phyloP scores from a whole-genome alignment of 768 basidiomycete species.

The Trametes cinnabarina region DNA sequence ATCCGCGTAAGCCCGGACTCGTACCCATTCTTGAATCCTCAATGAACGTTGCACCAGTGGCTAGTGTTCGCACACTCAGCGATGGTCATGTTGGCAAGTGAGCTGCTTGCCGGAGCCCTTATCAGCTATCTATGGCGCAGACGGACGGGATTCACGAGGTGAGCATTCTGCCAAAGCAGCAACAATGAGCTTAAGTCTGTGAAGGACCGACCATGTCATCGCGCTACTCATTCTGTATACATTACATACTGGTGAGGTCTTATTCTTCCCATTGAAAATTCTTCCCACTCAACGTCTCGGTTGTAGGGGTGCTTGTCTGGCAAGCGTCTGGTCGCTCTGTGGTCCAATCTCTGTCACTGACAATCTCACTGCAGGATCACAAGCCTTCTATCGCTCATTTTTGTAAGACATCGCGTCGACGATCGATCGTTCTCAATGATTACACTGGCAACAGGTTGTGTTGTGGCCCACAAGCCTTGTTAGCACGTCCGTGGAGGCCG shows the following conservation, averaged over 20 bases:
- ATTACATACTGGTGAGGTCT: background rate
- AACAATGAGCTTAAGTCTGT: background rate
- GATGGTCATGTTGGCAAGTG: background rate
- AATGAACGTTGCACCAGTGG: background rate
- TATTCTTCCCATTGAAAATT: background rate
- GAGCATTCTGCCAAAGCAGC: background rate
- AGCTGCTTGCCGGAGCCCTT: background rate
- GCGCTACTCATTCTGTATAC: background rate
- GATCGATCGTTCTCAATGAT: background rate
- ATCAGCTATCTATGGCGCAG: background rate
- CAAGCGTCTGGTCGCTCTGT: background rate
- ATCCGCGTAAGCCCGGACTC: background rate
- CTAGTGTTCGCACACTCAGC: conserved; percentile 3
- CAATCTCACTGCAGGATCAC: background rate
- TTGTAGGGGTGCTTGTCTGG: background rate
- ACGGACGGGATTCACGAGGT: background rate
- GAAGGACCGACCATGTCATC: background rate
- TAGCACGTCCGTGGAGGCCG: background rate
- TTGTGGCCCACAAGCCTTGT: background rate
- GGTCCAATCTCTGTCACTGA: background rate
- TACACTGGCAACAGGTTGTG: background rate
- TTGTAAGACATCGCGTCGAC: background rate
- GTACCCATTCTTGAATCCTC: background rate
- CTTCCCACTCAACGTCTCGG: background rate
- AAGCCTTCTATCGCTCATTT: background rate